phyloP scores from a whole-genome alignment of 768 basidiomycete species.

The Lactarius hatsudake region DNA sequence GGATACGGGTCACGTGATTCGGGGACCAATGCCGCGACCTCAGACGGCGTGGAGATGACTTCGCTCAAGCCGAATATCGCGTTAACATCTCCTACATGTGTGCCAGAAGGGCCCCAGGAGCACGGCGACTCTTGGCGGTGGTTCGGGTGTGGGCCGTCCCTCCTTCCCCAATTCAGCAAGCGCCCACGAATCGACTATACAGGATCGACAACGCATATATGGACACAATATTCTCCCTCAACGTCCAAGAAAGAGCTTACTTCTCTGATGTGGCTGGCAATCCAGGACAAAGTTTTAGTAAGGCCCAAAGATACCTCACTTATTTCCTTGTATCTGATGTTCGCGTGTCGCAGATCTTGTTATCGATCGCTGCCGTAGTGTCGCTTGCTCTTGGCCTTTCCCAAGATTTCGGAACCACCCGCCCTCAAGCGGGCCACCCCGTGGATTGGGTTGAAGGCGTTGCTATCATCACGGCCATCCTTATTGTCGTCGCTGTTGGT shows the following conservation, averaged over 20 bases:
- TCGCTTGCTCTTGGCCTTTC: slow-evolving; percentile 95
- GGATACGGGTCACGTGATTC: neutral
- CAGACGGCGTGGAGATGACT: no score
- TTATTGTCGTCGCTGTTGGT: slow-evolving; percentile 83
- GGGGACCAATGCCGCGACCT: no score
- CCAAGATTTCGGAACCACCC: slow-evolving; percentile 80
- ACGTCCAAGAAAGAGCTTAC: slow-evolving; percentile 46
- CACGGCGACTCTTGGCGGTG: no score
- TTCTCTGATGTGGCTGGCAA: slow-evolving; percentile 58
- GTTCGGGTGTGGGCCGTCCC: neutral
- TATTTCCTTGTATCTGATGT: slow-evolving; percentile 29
- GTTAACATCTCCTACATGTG: no score
- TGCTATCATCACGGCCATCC: slow-evolving; percentile 71
- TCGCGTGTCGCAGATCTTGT: slow-evolving; percentile 65
- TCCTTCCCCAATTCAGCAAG: neutral
- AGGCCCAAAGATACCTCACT: slow-evolving; percentile 32
- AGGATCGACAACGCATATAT: slow-evolving; percentile 48
- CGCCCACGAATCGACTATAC: slow-evolving; percentile 32
- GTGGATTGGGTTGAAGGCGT: slow-evolving; percentile 94
- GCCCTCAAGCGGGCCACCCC: slow-evolving; percentile 57
- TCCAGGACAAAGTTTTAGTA: slow-evolving; percentile 62
- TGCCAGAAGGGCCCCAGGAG: no score
- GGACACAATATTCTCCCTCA: slow-evolving; percentile 53
- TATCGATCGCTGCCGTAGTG: slow-evolving; percentile 85
- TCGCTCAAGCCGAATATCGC: no score